Base-by-base conservation (phyloP, 2,329 filamentous ascomycete genomes). In the Penicillium decumbens region DNA sequence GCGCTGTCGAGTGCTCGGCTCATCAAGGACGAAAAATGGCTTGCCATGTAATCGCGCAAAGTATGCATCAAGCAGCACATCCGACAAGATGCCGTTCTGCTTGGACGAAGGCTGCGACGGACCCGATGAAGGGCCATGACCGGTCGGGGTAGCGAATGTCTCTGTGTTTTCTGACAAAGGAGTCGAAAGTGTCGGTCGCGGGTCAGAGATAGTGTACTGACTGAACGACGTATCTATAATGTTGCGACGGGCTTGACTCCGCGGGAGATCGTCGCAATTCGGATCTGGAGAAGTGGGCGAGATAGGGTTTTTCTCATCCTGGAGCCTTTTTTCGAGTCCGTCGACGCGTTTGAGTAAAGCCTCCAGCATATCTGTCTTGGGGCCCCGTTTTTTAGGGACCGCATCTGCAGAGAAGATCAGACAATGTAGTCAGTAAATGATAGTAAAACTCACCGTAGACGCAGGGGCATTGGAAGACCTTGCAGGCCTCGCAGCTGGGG, bases 281-380 rank as follows among this genome's bases (percentile, higher is more conserved):
- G 59, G 67, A 4, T 62, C 62, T 27, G 77, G 71, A 20, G 76
- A 76, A 27, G 75, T 71, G 12, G 69, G 64, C 15, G 67, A 70
- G 41, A 68, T 62, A 51, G 64, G 57, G 46, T 68, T 74, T 57
- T 83, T 83, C 62, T 84, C 82, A 55, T 86, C 82, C 65, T 89
- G 88, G 33, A 95, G 75, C 54, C 85, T 83, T 64, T 87, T 88
- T 67, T 95, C 89, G 43, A 95, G 75, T 1, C 89, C 89, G 66
- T 95, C 89, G 2, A 95, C 89, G 45, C 89, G 80, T 69, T 92
- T 95, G 51, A 95, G 66, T 7, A 95, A 74, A 1, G 89, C 88
- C 67, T 95, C 89, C 28, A 95, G 75, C 4, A 95, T 88, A 66
- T 95, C 89, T 25, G 89, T 95, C 71, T 95, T 95, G 2, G 89